Evolutionary conservation across 2,329 filamentous ascomycete genomes (phyloP).

Genomic region (Chaetomiaceae sp.): DNA sequence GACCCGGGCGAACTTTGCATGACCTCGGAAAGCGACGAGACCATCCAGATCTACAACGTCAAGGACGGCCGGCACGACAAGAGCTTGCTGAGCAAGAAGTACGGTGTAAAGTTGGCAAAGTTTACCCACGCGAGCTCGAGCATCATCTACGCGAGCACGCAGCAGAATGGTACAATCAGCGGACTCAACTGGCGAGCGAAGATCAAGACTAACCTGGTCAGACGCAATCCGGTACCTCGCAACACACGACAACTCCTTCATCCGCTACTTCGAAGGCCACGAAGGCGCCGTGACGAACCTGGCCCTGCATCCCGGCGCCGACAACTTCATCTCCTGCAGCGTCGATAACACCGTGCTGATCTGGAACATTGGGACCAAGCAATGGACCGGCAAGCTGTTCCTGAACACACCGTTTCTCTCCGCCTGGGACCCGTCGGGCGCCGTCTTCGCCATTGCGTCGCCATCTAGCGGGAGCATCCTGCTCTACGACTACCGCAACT

Average conservation of each 20-base stretch:
- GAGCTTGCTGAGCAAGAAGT: conserved; percentile 89
- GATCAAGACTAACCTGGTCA: conserved; percentile 27
- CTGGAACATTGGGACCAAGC: conserved; percentile 81
- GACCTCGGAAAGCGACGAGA: conserved; percentile 88
- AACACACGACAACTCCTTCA: conserved; percentile 93
- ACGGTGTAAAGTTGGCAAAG: conserved; percentile 87
- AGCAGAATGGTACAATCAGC: conserved; percentile 69
- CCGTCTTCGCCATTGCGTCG: conserved; percentile 84
- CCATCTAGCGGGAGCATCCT: conserved; percentile 74
- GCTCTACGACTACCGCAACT: conserved; percentile 91
- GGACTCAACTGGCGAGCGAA: background rate
- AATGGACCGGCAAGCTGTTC: conserved; percentile 74
- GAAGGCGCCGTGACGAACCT: conserved; percentile 78
- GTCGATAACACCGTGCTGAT: conserved; percentile 87
- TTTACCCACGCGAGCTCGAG: conserved; percentile 91
- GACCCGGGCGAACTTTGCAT: conserved; percentile 91
- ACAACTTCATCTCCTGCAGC: conserved; percentile 88
- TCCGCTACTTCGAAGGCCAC: conserved; percentile 94
- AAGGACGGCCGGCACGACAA: conserved; percentile 88
- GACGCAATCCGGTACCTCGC: conserved; percentile 82
- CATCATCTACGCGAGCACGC: conserved; percentile 93
- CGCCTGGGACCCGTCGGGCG: conserved; percentile 87
- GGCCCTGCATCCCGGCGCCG: conserved; percentile 76
- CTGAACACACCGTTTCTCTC: conserved; percentile 77
- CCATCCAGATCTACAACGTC: conserved; percentile 91